These are phyloP conservation scores for Pontederia crassipes DNA, from an alignment of 176 grass and related monocot species.

Conservation along the genomic window DNA sequence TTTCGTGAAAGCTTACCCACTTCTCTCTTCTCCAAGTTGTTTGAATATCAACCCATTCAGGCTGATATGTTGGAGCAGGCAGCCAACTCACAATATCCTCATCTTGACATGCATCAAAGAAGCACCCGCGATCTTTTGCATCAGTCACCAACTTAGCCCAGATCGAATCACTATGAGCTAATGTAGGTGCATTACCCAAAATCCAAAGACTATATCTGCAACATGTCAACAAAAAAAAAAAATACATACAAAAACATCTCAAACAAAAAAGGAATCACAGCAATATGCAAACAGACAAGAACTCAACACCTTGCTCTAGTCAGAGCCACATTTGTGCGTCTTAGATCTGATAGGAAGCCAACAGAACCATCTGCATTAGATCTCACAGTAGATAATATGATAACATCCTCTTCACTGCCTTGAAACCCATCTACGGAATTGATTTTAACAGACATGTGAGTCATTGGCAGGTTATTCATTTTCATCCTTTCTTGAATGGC, in stretches of 20 bases:
- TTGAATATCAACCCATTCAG: neutral
- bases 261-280: no score
- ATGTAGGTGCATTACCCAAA: conserved; percentile 24
- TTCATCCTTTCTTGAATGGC: no score
- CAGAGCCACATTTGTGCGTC: conserved; percentile 67
- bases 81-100: neutral
- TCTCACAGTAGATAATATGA: conserved; percentile 75
- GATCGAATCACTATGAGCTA: conserved; percentile 18
- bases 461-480: no score
- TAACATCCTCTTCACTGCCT: conserved; percentile 72
- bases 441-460: conserved; percentile 50
- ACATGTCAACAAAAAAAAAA: neutral
- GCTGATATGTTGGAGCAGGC: no score
- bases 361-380: conserved; percentile 63
- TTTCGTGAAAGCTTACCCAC: no score
- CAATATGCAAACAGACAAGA: no score
- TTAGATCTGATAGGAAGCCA: conserved; percentile 56
- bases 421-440: conserved; percentile 81
- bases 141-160: conserved; percentile 24
- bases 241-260: neutral
- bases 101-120: conserved; percentile 21
- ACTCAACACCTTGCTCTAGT: conserved; percentile 58
- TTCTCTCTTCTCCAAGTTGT: no score
- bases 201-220: conserved; percentile 29
- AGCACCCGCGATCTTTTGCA: conserved; percentile 40